Conservation (phyloP, 805 yeast genomes). For the Yamadazyma laniorum region DNA sequence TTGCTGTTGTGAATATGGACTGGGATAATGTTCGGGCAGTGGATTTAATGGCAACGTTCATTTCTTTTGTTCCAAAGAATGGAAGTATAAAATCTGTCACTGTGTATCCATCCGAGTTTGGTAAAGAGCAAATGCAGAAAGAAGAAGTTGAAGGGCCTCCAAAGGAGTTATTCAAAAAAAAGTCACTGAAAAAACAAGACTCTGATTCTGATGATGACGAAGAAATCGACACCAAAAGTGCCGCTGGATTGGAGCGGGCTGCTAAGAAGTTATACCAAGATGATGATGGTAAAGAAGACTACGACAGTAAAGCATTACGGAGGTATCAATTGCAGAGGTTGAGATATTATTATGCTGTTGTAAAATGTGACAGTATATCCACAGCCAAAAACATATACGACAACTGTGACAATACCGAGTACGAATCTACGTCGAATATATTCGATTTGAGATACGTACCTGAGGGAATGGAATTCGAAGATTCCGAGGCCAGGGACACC, state of each 20-base stretch:
- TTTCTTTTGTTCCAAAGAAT: constrained; percentile 75
- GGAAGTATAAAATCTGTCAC: constrained; percentile 68
- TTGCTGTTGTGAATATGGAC: constrained; percentile 94
- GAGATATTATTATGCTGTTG: constrained; percentile 90
- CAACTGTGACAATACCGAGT: constrained; percentile 92
- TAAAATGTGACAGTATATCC: constrained; percentile 68
- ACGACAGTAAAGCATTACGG: constrained; percentile 79
- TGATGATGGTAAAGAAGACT: constrained; percentile 79
- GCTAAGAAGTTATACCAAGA: constrained; percentile 75
- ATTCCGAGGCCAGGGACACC: constrained; percentile 68
- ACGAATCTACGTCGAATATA: constrained; percentile 90
- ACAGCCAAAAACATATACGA: constrained; percentile 78
- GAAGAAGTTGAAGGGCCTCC: constrained; percentile 95
- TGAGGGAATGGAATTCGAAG: constrained; percentile 81
- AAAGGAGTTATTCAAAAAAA: constrained; percentile 65
- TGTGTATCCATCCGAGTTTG: constrained; percentile 87
- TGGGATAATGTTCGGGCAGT: constrained; percentile 93
- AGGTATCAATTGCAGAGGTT: constrained; percentile 90
- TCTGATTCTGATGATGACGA: constrained; percentile 32
- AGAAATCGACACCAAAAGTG: constrained; percentile 46
- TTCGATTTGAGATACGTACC: constrained; percentile 93
- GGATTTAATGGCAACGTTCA: constrained; percentile 85
- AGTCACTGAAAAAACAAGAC: constrained; percentile 33
- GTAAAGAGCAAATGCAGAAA: constrained; percentile 84
- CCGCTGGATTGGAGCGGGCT: constrained; percentile 52